phyloP scores from a whole-genome alignment of 2,329 filamentous ascomycete genomes.

The Aureobasidium sp. region DNA sequence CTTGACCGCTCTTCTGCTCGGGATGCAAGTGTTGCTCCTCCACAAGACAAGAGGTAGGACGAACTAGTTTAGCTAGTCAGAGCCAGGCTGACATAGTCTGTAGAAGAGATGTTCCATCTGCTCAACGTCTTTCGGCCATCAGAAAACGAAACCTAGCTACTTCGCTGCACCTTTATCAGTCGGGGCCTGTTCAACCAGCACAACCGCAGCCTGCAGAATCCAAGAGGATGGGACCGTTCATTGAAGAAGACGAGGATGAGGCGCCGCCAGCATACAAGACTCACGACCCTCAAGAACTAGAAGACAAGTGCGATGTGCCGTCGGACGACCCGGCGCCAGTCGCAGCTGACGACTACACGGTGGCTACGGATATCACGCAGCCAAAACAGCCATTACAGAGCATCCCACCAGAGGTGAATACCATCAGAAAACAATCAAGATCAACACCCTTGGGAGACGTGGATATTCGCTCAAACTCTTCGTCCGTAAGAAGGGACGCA shows the following conservation, averaged over 20 bases:
- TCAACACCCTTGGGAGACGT: background rate
- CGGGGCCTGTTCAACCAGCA: background rate
- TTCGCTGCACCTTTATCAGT: constrained; percentile 21
- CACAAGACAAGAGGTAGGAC: background rate
- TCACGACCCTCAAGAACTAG: background rate
- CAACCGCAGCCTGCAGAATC: background rate
- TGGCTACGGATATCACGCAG: background rate
- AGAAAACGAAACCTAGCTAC: constrained; percentile 26
- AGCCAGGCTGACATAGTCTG: background rate
- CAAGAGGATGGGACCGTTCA: constrained; percentile 20
- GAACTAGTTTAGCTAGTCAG: background rate
- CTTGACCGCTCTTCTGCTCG: background rate
- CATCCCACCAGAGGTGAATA: constrained; percentile 24
- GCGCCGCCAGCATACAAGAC: background rate
- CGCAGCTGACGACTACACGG: background rate
- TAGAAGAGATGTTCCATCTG: constrained; percentile 15
- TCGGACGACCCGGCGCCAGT: background rate
- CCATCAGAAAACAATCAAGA: constrained; percentile 18
- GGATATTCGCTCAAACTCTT: background rate
- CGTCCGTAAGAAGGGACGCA: background rate
- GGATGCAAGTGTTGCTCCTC: background rate
- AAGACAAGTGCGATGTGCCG: background rate
- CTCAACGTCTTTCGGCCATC: constrained; percentile 26
- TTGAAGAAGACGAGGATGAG: constrained; percentile 25
- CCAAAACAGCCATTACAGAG: constrained; percentile 22